Conservation (phyloP, 306 rosid genomes). For the Fragaria ananassa region DNA sequence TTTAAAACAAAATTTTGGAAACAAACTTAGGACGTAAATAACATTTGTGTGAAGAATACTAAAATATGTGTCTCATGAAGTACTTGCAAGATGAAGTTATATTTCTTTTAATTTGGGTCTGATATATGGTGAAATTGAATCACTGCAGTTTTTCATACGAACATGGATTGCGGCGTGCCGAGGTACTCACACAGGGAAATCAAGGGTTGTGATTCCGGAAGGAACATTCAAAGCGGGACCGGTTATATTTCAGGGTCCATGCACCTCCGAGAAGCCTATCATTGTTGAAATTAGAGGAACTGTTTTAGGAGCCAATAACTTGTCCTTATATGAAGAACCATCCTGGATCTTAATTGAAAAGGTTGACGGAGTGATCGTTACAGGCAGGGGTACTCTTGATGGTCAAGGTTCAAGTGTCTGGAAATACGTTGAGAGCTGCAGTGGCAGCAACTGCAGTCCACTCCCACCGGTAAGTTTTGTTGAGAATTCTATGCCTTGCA, state of each 20-base stretch:
- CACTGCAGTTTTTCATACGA: slow-evolving; percentile 52
- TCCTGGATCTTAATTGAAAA: slow-evolving; percentile 58
- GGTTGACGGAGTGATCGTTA: slow-evolving; percentile 42
- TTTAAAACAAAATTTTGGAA: background rate
- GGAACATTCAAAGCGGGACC: slow-evolving; percentile 48
- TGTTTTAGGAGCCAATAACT: slow-evolving; percentile 48
- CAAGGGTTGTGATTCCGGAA: slow-evolving; percentile 48
- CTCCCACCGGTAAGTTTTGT: slow-evolving; percentile 56
- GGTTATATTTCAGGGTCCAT: slow-evolving; percentile 63
- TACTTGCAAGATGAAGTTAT: background rate
- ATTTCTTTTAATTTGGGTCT: background rate
- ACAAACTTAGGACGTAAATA: background rate
- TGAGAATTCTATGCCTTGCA: background rate
- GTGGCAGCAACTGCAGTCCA: slow-evolving; percentile 29
- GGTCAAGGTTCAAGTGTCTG: slow-evolving; percentile 60
- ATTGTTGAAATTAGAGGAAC: slow-evolving; percentile 55
- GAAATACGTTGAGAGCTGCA: slow-evolving; percentile 41
- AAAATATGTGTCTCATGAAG: background rate
- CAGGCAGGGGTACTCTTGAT: slow-evolving; percentile 67
- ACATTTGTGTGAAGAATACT: background rate
- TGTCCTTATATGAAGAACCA: slow-evolving; percentile 31
- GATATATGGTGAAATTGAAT: background rate
- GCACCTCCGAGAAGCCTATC: slow-evolving; percentile 38
- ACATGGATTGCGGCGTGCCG: slow-evolving; percentile 67
- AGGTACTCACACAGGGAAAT: slow-evolving; percentile 16